Evolutionary conservation across 75 land plant genomes (phyloP).

Genomic region (Sequoiadendron giganteum): DNA sequence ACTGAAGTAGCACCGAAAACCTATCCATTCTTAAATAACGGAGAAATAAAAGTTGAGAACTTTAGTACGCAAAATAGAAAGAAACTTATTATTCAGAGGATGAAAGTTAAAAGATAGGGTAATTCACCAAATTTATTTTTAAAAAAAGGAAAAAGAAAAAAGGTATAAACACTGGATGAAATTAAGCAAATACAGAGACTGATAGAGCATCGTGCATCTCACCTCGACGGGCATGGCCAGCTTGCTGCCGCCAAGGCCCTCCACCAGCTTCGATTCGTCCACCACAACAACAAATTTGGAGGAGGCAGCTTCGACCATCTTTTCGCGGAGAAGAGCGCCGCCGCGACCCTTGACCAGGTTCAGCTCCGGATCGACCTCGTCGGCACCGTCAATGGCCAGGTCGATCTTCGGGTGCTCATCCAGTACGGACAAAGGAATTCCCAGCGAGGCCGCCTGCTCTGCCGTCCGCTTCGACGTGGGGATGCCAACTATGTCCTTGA

Average conservation of each 20-base stretch:
- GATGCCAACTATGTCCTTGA: slow-evolving; percentile 16
- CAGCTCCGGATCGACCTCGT: slow-evolving; percentile 85
- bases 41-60: too few relatives aligned
- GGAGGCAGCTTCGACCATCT: slow-evolving; percentile 97
- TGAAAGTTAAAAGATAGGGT: too few relatives aligned
- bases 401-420: slow-evolving; percentile 82
- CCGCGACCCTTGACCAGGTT: slow-evolving; percentile 90
- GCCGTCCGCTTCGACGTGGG: slow-evolving; percentile 89
- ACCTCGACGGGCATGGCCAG: slow-evolving; percentile 95
- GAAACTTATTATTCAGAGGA: too few relatives aligned
- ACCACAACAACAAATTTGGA: slow-evolving; percentile 84
- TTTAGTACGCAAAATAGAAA: too few relatives aligned
- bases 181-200: too few relatives aligned
- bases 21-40: too few relatives aligned
- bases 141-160: too few relatives aligned
- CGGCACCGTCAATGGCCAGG: slow-evolving; percentile 93
- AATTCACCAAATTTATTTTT: too few relatives aligned
- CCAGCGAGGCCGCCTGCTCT: slow-evolving; percentile 78
- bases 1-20: too few relatives aligned
- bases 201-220: too few relatives aligned
- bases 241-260: slow-evolving; percentile 91
- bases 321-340: slow-evolving; percentile 86
- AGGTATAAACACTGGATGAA: too few relatives aligned
- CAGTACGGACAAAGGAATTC: slow-evolving; percentile 79
- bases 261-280: slow-evolving; percentile 82